Base-by-base conservation (phyloP, 345 rosid species). In the Euphorbia peplus region DNA sequence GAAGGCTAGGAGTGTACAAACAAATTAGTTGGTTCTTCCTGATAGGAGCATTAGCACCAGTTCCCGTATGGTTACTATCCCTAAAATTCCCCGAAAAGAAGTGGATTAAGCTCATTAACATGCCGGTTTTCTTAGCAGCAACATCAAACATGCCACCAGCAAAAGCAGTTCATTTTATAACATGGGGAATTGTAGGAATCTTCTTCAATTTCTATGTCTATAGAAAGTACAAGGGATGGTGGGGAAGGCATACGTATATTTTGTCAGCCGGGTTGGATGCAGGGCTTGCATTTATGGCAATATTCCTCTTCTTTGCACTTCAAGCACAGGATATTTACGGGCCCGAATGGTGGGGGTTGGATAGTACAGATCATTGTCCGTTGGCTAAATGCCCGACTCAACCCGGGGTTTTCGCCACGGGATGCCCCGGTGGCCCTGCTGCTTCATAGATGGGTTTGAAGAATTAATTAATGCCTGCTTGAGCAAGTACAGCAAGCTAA, bases 221-320 rank as follows among this genome's bases (percentile, higher is more conserved):
- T 75, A 87, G 73, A 12, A 82, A 39, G 82, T 77, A 70, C 73
- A 90, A 84, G 68, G 64, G 42, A 46, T 88, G 98, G 93, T 92
- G 96, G 96, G 90, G 87, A 5, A 75, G 84, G 54, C 83, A 89
- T 63, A 92, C 72, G 64, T 90, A 92, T 62, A 83, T 88, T 55
- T 76, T 87, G 52, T 90, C 96, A 1, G 96, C 96, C 9, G 95
- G 85, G 42, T 52, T 92, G 59, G 96, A 87, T 81, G 96, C 96
- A 13, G 96, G 98, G 11, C 66, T 91, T 18, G 91, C 95, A 0
- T 80, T 85, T 68, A 83, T 90, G 92, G 92, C 78, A 18, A 68
- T 88, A 18, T 2, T 90, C 63, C 76, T 92, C 35, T 92, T 70
- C 73, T 82, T 90, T 9, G 21, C 83, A 14, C 80, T 92, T 22